These are phyloP conservation scores for Coccomyxa sp. DNA, from an alignment of 139 green algal species.

Conservation along the genomic window DNA sequence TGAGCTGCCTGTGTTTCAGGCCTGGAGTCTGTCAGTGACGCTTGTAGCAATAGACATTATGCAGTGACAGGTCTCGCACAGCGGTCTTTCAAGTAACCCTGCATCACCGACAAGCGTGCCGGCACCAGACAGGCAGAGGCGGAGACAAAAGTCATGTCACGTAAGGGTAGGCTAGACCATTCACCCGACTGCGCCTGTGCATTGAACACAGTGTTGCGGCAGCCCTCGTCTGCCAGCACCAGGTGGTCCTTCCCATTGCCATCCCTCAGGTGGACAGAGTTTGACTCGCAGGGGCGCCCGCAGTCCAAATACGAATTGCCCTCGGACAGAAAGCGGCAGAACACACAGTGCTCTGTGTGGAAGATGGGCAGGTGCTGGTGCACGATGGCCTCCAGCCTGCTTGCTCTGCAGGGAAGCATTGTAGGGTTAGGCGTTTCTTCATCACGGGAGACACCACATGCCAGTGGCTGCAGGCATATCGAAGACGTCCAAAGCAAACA, in stretches of 20 bases:
- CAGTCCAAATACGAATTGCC: slow-evolving; percentile 75
- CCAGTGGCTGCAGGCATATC: too few species aligned
- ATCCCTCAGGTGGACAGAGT: slow-evolving; percentile 71
- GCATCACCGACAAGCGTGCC: too few species aligned
- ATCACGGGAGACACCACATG: too few species aligned
- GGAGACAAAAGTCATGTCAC: too few species aligned
- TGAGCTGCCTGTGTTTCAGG: not conserved
- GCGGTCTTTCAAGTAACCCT: slow-evolving; percentile 6
- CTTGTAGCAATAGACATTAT: not conserved
- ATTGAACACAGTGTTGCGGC: slow-evolving; percentile 88
- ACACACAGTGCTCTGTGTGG: slow-evolving; percentile 88
- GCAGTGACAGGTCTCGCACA: not conserved
- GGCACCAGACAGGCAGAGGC: too few species aligned
- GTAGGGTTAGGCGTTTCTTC: too few species aligned
- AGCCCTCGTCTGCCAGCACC: slow-evolving; percentile 82
- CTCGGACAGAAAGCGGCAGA: slow-evolving; percentile 70
- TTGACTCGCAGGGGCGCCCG: slow-evolving; percentile 79
- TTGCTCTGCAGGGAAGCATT: not conserved
- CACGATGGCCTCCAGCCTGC: slow-evolving; percentile 62
- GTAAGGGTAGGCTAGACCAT: too few species aligned
- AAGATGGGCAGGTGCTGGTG: slow-evolving; percentile 88
- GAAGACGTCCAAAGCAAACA: too few species aligned
- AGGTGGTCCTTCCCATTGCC: slow-evolving; percentile 67
- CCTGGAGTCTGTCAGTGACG: not conserved
- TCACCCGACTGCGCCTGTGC: slow-evolving; percentile 52